Evolutionary conservation across 192 early-diverging fungal genomes (phyloP).

Genomic region (Coemansia sp.): DNA sequence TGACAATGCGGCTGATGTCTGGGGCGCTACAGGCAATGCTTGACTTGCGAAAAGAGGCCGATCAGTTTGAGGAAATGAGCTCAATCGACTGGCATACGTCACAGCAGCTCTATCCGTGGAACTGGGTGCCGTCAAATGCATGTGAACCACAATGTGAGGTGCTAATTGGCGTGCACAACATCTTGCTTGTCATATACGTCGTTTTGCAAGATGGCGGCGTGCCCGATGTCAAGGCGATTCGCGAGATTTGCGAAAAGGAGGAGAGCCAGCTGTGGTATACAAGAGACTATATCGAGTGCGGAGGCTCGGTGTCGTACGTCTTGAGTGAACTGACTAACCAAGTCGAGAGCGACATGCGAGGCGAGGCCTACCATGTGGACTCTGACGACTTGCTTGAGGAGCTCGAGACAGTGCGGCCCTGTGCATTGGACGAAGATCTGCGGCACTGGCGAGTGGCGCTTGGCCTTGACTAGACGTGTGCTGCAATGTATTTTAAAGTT

Average conservation of each 20-base stretch:
- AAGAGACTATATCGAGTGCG: constrained; percentile 30
- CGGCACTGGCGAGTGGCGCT: constrained; percentile 28
- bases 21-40: constrained; percentile 42
- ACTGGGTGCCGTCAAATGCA: constrained; percentile 34
- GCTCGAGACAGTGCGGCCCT: constrained; percentile 29
- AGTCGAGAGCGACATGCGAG: constrained; percentile 36
- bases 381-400: constrained; percentile 28
- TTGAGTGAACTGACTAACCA: constrained; percentile 37
- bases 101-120: constrained; percentile 37
- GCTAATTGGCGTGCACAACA: constrained; percentile 40
- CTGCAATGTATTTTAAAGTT: background rate
- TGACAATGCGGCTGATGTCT: constrained; percentile 28
- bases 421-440: constrained; percentile 31
- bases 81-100: constrained; percentile 13
- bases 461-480: background rate
- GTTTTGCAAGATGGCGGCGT: constrained; percentile 32
- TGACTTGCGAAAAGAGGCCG: constrained; percentile 22
- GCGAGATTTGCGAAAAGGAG: constrained; percentile 27
- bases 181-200: constrained; percentile 39
- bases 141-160: constrained; percentile 21
- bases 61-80: constrained; percentile 12
- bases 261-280: constrained; percentile 10
- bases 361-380: constrained; percentile 33
- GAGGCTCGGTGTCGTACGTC: constrained; percentile 34
- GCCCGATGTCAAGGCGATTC: constrained; percentile 16